Evolutionary conservation across 2,329 filamentous ascomycete species (phyloP), one percentile per base, ranked within the genome.

Genomic region (Pseudocercospora fuligena): DNA sequence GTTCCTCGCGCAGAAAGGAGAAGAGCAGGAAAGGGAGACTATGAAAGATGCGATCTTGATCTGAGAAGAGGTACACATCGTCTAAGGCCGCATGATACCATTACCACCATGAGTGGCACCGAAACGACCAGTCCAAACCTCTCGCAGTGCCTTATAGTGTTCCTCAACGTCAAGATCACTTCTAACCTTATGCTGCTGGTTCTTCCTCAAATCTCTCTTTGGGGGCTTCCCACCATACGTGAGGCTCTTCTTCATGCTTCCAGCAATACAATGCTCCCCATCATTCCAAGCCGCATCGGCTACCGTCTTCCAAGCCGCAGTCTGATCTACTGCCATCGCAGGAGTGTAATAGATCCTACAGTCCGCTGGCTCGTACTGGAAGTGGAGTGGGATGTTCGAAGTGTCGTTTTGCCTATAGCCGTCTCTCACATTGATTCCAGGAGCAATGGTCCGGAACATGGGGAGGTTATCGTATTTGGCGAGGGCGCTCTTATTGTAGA

Each of bases 321-420:
- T 78, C 54, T 84, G 78, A 67, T 85, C 82, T 8, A 75, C 78
- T 56, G 83, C 70, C 81, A 85, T 86, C n/a, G 77, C 78, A 36
- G 78, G 78, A 2, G 84, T 85, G 77, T 83, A 86, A 75, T 81
- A 85, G 27, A 86, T 80, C 16, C 84, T 79, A 73, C 84, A 86
- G 72, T 85, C 83, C 1, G 81, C 77, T 25, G 81, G 75, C 73
- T 86, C 82, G 54, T 80, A 80, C 1, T 83, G 74, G 66, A 81
- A 86, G 68, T 86, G 84, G 16, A 84, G 77, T 2, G 84, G 84
- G 0, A 78, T 70, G 75, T 81, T 77, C 0, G 76, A 68, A 74
- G 79, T 76, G 40, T 77, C 75, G 60, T 73, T 73, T 31, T 78
- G 58, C 14, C 77, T 65, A 59, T 76, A 75, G 5, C 74, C 76